Conservation (phyloP, 768 basidiomycete species). For the Pisolithus marmoratus region DNA sequence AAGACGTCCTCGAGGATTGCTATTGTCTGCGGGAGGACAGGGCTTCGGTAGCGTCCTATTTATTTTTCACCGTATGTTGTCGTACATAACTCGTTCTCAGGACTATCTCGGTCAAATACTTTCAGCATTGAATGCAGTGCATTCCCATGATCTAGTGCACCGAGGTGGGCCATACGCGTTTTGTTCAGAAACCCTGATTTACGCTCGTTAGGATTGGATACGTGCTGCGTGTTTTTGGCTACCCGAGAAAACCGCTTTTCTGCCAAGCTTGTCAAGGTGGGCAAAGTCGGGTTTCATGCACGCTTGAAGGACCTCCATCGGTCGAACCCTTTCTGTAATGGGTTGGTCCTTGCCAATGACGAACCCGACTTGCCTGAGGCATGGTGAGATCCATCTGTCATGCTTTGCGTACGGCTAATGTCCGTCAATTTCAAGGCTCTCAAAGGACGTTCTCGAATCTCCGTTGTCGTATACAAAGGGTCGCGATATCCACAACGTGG, state of each 20-base stretch:
- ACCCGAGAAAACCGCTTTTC: conserved; percentile 44
- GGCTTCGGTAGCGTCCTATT: conserved; percentile 45
- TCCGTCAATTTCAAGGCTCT: conserved; percentile 44
- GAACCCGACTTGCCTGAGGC: conserved; percentile 23
- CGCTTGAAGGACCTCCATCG: conserved; percentile 74
- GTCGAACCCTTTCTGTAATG: conserved; percentile 68
- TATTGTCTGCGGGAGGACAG: conserved; percentile 69
- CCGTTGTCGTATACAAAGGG: conserved; percentile 70
- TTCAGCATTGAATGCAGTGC: conserved; percentile 61
- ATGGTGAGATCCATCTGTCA: conserved; percentile 15
- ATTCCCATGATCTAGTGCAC: conserved; percentile 63
- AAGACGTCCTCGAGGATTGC: conserved; percentile 73
- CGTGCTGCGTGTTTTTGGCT: conserved; percentile 57
- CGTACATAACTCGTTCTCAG: conserved; percentile 29
- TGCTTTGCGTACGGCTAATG: conserved; percentile 1
- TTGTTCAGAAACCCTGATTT: neutral
- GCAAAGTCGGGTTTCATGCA: conserved; percentile 65
- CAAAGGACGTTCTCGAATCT: conserved; percentile 74
- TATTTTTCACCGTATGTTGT: neutral
- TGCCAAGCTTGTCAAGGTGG: conserved; percentile 67
- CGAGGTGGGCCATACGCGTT: conserved; percentile 39
- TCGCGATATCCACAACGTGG: conserved; percentile 79
- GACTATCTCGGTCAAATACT: conserved; percentile 75
- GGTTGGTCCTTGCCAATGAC: conserved; percentile 11
- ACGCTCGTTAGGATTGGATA: conserved; percentile 42